Evolutionary conservation across 2,329 filamentous ascomycete genomes (phyloP), one percentile per base, ranked within the genome.

Genomic region (Bipolaris victoriae): DNA sequence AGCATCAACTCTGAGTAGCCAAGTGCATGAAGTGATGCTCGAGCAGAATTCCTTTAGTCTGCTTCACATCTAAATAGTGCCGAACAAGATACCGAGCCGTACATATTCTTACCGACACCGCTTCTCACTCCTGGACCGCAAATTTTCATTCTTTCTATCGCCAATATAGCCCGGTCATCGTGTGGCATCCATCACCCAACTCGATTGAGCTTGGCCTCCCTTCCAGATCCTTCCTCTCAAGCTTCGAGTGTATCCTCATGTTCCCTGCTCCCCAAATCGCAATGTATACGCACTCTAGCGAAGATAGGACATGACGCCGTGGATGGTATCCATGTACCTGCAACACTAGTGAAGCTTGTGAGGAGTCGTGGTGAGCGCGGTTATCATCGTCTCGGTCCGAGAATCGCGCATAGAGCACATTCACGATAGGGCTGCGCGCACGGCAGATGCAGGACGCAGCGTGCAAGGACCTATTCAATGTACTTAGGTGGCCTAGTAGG

Each of bases 41-140:
- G 49, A 48, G 43, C 41, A 52, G 43, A 39, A 48, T 44, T 4
- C 37, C 36, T 35, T 40, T 26, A 43, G 29, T 10, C 35, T 26
- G 41, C 9, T 45, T 16, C 2, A 20, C 35, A 55, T 33, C 7
- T 20, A 33, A 46, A 36, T 31, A 20, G 43, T 53, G 54, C 54
- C 49, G 49, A 57, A 47, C 31, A 16, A 24, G 29, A 18, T 15
- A 29, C 49, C 44, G 49, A 53, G 24, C 24, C 49, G 29, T 40
- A 41, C 43, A 24, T 33, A 41, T n/a, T 46, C 41, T 33, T 43
- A 15, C 51, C 54, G 54, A 46, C 20, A 46, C 52, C 52, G 47
- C 47, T 22, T 49, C 26, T 51, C 15, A 7, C n/a, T 43, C 10
- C 33, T 15, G 29, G 29, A 13, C 10, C 1, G 29, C 29, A 31